Conservation (phyloP, 768 basidiomycete genomes). For the Lanmaoa rubissima region DNA sequence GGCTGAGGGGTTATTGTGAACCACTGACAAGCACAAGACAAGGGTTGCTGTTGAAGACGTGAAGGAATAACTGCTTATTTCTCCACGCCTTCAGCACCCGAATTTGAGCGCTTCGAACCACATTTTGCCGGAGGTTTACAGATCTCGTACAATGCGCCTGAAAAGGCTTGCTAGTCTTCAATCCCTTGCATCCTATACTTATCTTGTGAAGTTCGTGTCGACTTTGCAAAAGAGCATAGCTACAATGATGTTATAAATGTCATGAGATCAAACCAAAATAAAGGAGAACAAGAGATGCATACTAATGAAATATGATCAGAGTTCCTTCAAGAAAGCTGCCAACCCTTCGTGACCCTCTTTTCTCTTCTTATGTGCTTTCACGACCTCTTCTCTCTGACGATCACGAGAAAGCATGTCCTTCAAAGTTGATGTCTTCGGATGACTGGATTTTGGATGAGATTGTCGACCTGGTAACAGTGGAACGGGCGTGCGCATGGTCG, state of each 20-base stretch:
- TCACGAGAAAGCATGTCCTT: constrained; percentile 66
- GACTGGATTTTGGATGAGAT: constrained; percentile 39
- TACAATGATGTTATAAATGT: neutral
- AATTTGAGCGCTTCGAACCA: neutral
- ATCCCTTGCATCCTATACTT: neutral
- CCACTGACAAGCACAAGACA: too few species aligned
- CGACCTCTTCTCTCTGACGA: constrained; percentile 42
- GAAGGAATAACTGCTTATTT: too few species aligned
- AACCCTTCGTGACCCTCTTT: constrained; percentile 39
- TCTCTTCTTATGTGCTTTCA: constrained; percentile 18
- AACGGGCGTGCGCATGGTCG: neutral
- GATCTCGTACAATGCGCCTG: neutral
- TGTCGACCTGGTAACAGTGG: constrained; percentile 21
- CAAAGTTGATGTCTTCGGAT: constrained; percentile 43
- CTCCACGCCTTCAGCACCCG: too few species aligned
- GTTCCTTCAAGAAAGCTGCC: constrained; percentile 45
- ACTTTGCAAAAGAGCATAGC: neutral
- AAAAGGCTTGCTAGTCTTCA: neutral
- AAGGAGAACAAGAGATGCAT: neutral
- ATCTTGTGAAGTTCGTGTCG: too few species aligned
- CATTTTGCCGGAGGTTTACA: neutral
- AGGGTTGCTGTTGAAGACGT: too few species aligned
- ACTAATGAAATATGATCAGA: constrained; percentile 9
- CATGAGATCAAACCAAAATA: neutral
- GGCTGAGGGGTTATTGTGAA: too few species aligned